Evolutionary conservation across 2,329 filamentous ascomycete species (phyloP), one percentile per base, ranked within the genome.

Genomic region (Calonectria multiphialidica): DNA sequence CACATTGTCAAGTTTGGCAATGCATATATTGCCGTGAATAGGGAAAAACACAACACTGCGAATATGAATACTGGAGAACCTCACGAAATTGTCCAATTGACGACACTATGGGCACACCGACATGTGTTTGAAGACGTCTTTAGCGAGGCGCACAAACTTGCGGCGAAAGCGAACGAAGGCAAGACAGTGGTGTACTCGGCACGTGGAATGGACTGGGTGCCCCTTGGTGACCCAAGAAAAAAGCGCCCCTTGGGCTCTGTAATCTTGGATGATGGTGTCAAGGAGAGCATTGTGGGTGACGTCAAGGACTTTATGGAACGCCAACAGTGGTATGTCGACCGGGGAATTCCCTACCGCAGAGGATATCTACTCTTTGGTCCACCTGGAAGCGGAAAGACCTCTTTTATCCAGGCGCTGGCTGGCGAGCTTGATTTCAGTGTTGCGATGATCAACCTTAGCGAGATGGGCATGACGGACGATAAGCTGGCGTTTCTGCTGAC

Each of bases 381-480:
- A 5, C 96, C 96, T 0, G 96, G 96, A 0, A 98, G 94, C 49
- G 97, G 95, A 42, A 98, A 98, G 86, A 98, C 94, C 72, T 98
- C 95, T 0, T 98, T 99, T 78, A 98, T 99, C 74, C 95, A 98
- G 83, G 96, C 97, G 0, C 86, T 99, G 49, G 97, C 97, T 0
- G 96, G 95, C n/a, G 93, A 97, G 80, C 85, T 98, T 69, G 95
- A 98, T 81, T 98, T 96, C 82, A 94, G 94, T 78, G 97, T 98
- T 77, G 95, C 96, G 65, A 96, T 98, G 85, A 88, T 98, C 76
- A 98, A 98, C 78, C 89, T 98, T 35, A 97, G 94, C 83, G 95
- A 98, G 85, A 90, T 95, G 67, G 96, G 96, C 18, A 89, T 98
- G 81, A 98, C 95, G 2, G 96, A 98, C 78, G 95, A 98, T 81